phyloP scores from a whole-genome alignment of 1,284 basidiomycete genomes.

The Fomitopsis pinicola region DNA sequence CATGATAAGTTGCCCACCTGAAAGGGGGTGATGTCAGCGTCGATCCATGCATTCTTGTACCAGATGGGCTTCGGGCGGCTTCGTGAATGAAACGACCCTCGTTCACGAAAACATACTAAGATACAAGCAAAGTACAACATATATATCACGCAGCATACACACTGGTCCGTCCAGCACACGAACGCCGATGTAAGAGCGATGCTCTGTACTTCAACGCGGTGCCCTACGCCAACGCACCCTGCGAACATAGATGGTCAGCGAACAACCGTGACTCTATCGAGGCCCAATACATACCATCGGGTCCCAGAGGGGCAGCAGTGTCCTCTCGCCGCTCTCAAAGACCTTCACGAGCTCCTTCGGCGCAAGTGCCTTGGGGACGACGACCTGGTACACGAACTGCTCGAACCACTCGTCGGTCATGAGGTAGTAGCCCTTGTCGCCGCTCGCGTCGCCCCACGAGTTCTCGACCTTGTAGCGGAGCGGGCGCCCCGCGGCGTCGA shows the following conservation, averaged over 20 bases:
- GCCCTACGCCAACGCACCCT: slow-evolving; percentile 3
- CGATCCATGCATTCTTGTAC: no score
- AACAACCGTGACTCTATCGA: not conserved
- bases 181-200: not conserved
- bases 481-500: slow-evolving; percentile 72
- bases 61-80: no score
- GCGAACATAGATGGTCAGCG: not conserved
- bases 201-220: no score
- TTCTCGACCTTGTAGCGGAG: slow-evolving; percentile 95
- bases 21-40: no score
- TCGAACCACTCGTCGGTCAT: slow-evolving; percentile 93
- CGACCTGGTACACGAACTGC: slow-evolving; percentile 88
- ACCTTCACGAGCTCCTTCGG: slow-evolving; percentile 78
- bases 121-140: not conserved
- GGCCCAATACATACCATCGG: slow-evolving; percentile 65
- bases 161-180: not conserved
- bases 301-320: slow-evolving; percentile 83
- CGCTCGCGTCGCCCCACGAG: slow-evolving; percentile 82
- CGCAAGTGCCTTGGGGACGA: slow-evolving; percentile 77
- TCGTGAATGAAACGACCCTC: no score
- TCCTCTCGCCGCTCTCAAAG: slow-evolving; percentile 62
- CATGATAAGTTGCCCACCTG: no score
- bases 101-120: not conserved
- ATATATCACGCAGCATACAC: not conserved
- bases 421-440: slow-evolving; percentile 88